Base-by-base conservation (phyloP, 441 rosid species). In the Viola pubescens region DNA sequence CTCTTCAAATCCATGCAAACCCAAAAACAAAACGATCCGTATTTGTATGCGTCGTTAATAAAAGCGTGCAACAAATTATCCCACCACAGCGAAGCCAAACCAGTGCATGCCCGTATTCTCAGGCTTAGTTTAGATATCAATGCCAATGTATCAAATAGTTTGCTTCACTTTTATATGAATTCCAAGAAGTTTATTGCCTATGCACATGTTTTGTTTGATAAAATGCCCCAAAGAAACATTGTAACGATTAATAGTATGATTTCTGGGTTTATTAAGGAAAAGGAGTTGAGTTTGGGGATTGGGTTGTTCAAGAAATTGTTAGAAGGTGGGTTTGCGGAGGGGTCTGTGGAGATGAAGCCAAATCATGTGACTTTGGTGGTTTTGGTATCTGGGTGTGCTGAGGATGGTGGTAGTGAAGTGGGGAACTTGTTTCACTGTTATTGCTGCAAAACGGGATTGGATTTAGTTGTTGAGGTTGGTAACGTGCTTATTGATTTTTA, bases 321-420 rank as follows among this genome's bases (percentile, higher is more conserved):
- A 3, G 41, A 8, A 11, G 56, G 64, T 0, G 19, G 5, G 10
- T 51, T 40, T 50, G 64, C 56, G 26, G 26, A 19, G 26, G 26
- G 26, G 26, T 19, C 26, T 51, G 6, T 16, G 38, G 19, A 2
- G 16, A 9, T 60, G 64, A 50, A 60, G 56, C 64, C 64, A 60
- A 60, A 60, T 41, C 42, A 12, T 50, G 64, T 60, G 9, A 60
- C 64, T 41, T 26, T 60, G 19, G 51, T 60, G 41, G 42, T 50
- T 60, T 60, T 60, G 64, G 42, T 60, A 12, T 60, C 64, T 50
- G 64, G 64, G 38, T 51, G 64, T 42, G 56, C 42, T 39, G 64
- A 50, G 19, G 38, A 16, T 16, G 48, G 56, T 9, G 47, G 56
- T 4, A 16, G 9, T 14, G 8, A 19, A 3, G 9, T 41, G 9